A percentile compares a stretch with the other conserved stretches of the same genome.
Conservation (phyloP, 2,329 filamentous ascomycete species). For the Daldinia eschscholtzii region DNA sequence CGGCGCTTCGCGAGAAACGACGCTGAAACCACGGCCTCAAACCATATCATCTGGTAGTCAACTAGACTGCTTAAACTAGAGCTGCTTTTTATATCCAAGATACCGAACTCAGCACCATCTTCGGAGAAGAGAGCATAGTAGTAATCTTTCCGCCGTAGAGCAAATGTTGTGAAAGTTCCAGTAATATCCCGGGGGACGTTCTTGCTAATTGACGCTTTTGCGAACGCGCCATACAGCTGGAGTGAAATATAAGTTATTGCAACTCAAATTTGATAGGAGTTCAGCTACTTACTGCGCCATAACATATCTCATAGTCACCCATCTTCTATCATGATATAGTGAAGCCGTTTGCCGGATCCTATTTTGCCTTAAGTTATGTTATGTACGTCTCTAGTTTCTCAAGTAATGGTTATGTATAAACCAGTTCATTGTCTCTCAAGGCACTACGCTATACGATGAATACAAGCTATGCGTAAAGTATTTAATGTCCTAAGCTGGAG, state of each 20-base stretch:
- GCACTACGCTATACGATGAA: no score
- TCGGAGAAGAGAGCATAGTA: neutral
- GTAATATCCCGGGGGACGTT: neutral
- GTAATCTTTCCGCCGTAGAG: neutral
- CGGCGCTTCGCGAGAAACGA: neutral
- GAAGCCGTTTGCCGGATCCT: no score
- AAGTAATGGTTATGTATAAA: no score
- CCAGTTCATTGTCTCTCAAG: no score
- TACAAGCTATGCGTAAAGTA: no score
- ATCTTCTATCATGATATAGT: neutral
- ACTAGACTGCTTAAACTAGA: neutral
- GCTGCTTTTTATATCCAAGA: neutral
- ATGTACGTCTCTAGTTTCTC: neutral
- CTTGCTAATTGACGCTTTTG: neutral
- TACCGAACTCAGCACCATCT: neutral
- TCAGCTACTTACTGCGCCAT: neutral
- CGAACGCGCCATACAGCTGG: neutral
- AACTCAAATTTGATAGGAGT: neutral
- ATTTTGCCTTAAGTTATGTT: neutral
- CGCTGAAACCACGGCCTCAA: neutral
- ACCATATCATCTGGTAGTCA: neutral
- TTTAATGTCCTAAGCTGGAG: no score
- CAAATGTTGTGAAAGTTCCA: neutral
- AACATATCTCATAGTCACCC: neutral
- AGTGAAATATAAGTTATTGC: neutral